Evolutionary conservation across 2,329 filamentous ascomycete species (phyloP).

Genomic region (Ceratocystis cubensis): DNA sequence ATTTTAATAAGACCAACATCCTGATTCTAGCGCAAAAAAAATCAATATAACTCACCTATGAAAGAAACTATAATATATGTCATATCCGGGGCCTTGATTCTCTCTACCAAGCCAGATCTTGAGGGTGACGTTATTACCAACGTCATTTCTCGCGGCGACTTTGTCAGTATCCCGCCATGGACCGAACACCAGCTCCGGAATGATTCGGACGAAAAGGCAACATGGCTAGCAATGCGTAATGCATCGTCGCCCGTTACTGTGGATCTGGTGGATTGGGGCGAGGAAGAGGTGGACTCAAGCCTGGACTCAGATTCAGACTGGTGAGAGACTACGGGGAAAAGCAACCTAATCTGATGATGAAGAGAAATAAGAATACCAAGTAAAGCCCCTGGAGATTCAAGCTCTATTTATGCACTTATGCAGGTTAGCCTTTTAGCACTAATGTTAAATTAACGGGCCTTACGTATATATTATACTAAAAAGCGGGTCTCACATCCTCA

Average conservation of each 20-base stretch:
- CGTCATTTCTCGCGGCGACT: conserved; percentile 50
- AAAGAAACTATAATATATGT: conserved; percentile 57
- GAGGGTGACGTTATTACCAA: conserved; percentile 41
- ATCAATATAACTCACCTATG: neutral
- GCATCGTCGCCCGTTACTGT: conserved; percentile 49
- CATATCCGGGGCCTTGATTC: conserved; percentile 45
- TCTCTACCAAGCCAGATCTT: conserved; percentile 46
- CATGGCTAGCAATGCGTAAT: conserved; percentile 54
- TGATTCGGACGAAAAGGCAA: conserved; percentile 46
- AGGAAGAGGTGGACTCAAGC: conserved; percentile 30
- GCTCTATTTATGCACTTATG: neutral
- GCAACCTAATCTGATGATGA: neutral
- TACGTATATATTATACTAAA: neutral
- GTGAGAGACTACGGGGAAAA: neutral
- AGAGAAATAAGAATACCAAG: neutral
- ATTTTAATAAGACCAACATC: neutral
- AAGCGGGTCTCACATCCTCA: neutral
- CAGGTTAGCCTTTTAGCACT: neutral
- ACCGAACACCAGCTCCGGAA: conserved; percentile 60
- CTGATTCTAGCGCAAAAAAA: conserved; percentile 1
- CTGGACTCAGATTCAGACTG: conserved; percentile 4
- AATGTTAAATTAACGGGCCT: neutral
- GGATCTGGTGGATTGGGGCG: conserved; percentile 51
- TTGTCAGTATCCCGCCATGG: conserved; percentile 56
- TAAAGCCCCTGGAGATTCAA: neutral